Evolutionary conservation across 495 filamentous ascomycete species (phyloP), one percentile per base, ranked within the genome.

Genomic region (Trichoderma gamsii): DNA sequence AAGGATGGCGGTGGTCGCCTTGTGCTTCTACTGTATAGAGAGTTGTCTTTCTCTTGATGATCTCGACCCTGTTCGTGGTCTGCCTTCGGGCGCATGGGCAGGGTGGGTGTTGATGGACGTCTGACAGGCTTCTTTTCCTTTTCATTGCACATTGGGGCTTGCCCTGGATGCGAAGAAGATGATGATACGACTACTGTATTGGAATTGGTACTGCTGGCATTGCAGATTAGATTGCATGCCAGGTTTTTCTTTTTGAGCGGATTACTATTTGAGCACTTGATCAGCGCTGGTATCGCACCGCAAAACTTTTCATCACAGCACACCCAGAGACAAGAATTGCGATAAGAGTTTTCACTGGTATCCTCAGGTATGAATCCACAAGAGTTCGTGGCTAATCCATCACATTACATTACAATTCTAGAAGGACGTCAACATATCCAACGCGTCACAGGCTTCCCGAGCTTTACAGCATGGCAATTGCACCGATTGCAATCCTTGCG

Each of bases 91-190:
- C 81, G 81, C 82, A 74, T 66, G 75, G 75, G 73, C 79, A 77
- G 83, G 84, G 84, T 85, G 84, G 84, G 83, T 79, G 74, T 74
- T 76, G 84, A 84, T 81, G 84, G 84, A 85, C 81, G 84, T 87
- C 84, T 87, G 84, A 86, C 84, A 85, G 84, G 84, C 75, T 61
- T 72, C 70, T 66, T 72, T 74, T 74, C 66, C 65, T 70, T 83
- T 81, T 84, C 80, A 71, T 81, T 84, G 71, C 74, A 76, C 6
- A 77, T 76, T 72, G 67, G 74, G 69, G 81, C 76, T 69, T 70
- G 73, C 63, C 79, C 75, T 43, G 67, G 70, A 78, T 74, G 75
- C 72, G 76, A 79, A 66, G 81, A 82, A 82, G 80, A 80, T 38
- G 35, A 38, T 3, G 35, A 7, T 38, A 5, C 35, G 8, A 38